Conservation (phyloP, 805 yeast species). For the Martiniozyma abietophila region DNA sequence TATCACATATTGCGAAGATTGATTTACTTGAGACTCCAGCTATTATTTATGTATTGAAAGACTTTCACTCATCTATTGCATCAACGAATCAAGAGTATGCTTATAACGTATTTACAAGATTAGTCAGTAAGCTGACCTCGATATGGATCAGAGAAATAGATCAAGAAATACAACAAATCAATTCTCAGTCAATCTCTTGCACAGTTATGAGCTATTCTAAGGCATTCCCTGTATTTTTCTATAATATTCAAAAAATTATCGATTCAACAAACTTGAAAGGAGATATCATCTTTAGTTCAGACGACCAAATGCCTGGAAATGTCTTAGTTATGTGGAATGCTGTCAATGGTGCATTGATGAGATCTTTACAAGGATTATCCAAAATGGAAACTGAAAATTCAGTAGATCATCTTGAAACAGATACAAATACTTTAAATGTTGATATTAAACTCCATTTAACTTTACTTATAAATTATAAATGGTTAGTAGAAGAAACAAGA, state of each 20-base stretch:
- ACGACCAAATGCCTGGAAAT: constrained; percentile 14
- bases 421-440: constrained; percentile 8
- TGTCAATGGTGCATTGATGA: constrained; percentile 12
- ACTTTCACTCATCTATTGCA: constrained; percentile 27
- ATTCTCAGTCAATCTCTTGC: constrained; percentile 14
- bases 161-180: constrained; percentile 39
- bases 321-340: constrained; percentile 19
- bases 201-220: constrained; percentile 35
- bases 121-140: constrained; percentile 40
- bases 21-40: constrained; percentile 35
- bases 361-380: constrained; percentile 5
- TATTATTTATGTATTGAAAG: constrained; percentile 34
- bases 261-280: constrained; percentile 9
- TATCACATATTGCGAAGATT: constrained; percentile 28
- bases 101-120: constrained; percentile 38
- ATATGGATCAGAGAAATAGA: constrained; percentile 55
- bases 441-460: constrained; percentile 25
- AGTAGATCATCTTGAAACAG: constrained; percentile 6
- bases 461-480: constrained; percentile 44
- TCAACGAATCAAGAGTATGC: constrained; percentile 58
- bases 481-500: constrained; percentile 36
- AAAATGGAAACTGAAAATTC: not conserved
- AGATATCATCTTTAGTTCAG: constrained; percentile 10
- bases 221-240: constrained; percentile 38
- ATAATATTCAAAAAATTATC: constrained; percentile 28